A percentile compares a stretch with the other conserved stretches of the same genome.
These are phyloP conservation scores for Vitis cinerea DNA, from an alignment of 164 flowering plant genomes.

Conservation along the genomic window DNA sequence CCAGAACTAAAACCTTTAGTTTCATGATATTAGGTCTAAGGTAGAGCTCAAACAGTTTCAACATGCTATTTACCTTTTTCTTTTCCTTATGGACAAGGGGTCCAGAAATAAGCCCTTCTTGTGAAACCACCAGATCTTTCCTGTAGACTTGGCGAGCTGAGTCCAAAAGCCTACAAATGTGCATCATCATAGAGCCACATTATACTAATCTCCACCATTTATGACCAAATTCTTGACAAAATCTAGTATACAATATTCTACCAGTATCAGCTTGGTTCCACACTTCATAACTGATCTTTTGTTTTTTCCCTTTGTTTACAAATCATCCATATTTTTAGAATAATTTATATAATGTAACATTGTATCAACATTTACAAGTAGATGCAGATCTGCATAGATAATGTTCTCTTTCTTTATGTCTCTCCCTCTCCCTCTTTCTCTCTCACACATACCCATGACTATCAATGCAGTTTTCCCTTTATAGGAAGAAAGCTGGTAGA, in stretches of 20 bases:
- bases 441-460: too few species aligned
- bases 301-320: too few species aligned
- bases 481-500: too few species aligned
- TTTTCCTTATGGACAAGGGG: constrained; percentile 56
- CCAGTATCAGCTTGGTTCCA: not conserved
- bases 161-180: constrained; percentile 47
- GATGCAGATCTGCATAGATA: too few species aligned
- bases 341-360: too few species aligned
- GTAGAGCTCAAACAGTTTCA: not conserved
- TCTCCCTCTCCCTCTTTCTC: too few species aligned
- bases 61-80: constrained; percentile 57
- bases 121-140: constrained; percentile 32
- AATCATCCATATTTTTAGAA: too few species aligned
- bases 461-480: too few species aligned
- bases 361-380: too few species aligned
- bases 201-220: not conserved
- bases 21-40: not conserved
- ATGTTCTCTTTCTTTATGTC: too few species aligned
- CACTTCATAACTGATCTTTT: too few species aligned
- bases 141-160: constrained; percentile 48
- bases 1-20: constrained; percentile 3
- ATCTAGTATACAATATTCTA: not conserved
- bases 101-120: constrained; percentile 29
- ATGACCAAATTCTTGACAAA: too few species aligned
- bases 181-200: not conserved